Evolutionary conservation across 1,284 basidiomycete genomes (phyloP).

Genomic region (Gomphus bonarii): DNA sequence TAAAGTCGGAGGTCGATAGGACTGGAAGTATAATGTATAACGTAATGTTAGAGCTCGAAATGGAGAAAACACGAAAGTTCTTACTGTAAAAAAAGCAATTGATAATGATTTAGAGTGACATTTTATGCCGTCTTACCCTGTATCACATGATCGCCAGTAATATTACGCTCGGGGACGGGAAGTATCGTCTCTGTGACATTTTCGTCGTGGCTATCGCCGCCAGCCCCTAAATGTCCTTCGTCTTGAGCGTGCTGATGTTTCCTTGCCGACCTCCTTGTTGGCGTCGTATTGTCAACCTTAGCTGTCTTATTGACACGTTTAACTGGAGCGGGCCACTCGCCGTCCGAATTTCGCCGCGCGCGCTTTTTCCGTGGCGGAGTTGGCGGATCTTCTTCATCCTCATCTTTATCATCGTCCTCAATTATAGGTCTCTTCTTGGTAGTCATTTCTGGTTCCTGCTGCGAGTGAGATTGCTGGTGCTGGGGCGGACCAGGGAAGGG

Average conservation of each 20-base stretch:
- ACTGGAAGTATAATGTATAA: background rate
- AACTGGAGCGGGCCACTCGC: constrained; percentile 5
- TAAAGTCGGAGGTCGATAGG: background rate
- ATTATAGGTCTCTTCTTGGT: background rate
- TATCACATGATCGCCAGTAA: background rate
- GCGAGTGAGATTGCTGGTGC: background rate
- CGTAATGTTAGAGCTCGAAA: background rate
- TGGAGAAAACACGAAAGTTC: background rate
- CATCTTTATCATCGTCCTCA: constrained; percentile 3
- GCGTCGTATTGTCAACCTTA: background rate
- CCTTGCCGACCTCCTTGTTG: constrained; percentile 4
- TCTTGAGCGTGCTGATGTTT: background rate
- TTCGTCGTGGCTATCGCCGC: background rate
- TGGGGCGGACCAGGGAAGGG: constrained; percentile 6
- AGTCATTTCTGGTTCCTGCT: background rate
- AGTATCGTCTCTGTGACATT: background rate
- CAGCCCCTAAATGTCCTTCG: background rate
- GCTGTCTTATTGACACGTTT: background rate
- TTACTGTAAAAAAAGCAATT: background rate
- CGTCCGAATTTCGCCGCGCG: constrained; percentile 7
- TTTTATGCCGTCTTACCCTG: background rate
- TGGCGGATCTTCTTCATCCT: constrained; percentile 7
- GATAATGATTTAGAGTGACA: background rate
- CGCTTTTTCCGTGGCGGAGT: constrained; percentile 9
- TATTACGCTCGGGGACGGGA: background rate